These are phyloP conservation scores for Kluyveromyces lactis DNA, from an alignment of 805 yeast genomes.

Conservation along the genomic window DNA sequence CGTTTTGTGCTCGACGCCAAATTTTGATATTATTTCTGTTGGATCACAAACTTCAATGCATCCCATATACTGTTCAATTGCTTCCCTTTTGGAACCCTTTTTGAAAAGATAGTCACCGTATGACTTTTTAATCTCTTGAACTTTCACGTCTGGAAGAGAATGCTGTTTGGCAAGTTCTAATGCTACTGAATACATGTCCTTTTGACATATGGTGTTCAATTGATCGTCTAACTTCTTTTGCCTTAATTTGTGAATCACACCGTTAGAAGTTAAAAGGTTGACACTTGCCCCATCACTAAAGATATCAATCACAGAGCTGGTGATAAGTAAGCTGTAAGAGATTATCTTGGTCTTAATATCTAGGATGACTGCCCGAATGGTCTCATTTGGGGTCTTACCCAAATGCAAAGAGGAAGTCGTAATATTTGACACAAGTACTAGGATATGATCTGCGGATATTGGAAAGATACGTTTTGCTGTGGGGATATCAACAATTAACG, in stretches of 20 bases:
- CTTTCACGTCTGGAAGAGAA: conserved; percentile 1
- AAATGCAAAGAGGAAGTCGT: conserved; percentile 15
- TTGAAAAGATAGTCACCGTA: conserved; percentile 70
- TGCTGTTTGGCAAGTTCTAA: conserved; percentile 48
- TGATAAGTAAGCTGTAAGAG: conserved; percentile 60
- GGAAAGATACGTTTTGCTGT: conserved; percentile 40
- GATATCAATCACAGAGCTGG: conserved; percentile 52
- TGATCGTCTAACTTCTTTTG: conserved; percentile 64
- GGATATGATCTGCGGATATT: conserved; percentile 46
- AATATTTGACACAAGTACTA: conserved; percentile 30
- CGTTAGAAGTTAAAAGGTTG: conserved; percentile 64
- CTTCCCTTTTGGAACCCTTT: conserved; percentile 55
- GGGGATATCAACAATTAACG: conserved; percentile 47
- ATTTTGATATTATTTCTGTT: conserved; percentile 71
- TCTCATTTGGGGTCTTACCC: conserved; percentile 1
- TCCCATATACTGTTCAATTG: conserved; percentile 66
- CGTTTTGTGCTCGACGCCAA: conserved; percentile 50
- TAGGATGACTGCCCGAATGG: conserved; percentile 55
- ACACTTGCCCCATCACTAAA: conserved; percentile 50
- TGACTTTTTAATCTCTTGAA: conserved; percentile 38
- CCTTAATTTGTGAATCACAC: conserved; percentile 56
- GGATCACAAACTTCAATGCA: conserved; percentile 49
- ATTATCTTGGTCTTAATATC: conserved; percentile 65
- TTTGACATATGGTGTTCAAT: conserved; percentile 55
- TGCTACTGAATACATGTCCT: conserved; percentile 68